phyloP scores from a whole-genome alignment of 2,329 filamentous ascomycete species.

The Penicillium decumbens region DNA sequence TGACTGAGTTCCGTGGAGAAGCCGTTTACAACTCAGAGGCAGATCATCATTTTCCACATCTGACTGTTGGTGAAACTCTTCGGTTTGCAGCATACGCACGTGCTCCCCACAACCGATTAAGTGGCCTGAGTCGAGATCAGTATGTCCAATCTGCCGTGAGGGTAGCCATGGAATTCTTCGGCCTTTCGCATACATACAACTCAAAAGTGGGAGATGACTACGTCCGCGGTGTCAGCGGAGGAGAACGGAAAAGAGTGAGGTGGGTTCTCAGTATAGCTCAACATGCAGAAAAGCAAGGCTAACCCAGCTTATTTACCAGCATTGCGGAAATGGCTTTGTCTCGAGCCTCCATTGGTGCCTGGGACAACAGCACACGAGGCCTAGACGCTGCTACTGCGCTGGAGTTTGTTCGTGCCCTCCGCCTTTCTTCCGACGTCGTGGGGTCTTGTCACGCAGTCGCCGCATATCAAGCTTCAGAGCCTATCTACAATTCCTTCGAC shows the following conservation, averaged over 20 bases:
- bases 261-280: slow-evolving; percentile 26
- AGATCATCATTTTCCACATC: slow-evolving; percentile 52
- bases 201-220: slow-evolving; percentile 55
- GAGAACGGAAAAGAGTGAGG: slow-evolving; percentile 58
- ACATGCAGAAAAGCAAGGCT: slow-evolving; percentile 8
- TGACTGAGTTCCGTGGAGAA: slow-evolving; percentile 50
- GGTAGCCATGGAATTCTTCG: slow-evolving; percentile 41
- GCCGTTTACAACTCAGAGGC: slow-evolving; percentile 41
- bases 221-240: slow-evolving; percentile 58
- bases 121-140: slow-evolving; percentile 44
- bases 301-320: slow-evolving; percentile 14
- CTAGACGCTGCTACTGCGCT: slow-evolving; percentile 56
- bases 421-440: slow-evolving; percentile 48
- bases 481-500: slow-evolving; percentile 62
- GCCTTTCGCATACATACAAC: slow-evolving; percentile 41
- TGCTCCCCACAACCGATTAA: slow-evolving; percentile 41
- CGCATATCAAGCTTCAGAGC: slow-evolving; percentile 54
- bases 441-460: slow-evolving; percentile 53
- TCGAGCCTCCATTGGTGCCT: slow-evolving; percentile 34
- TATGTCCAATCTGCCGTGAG: slow-evolving; percentile 40
- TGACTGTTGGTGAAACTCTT: slow-evolving; percentile 55
- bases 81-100: slow-evolving; percentile 53
- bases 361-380: slow-evolving; percentile 51
- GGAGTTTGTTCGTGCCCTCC: slow-evolving; percentile 54
- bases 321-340: slow-evolving; percentile 39